phyloP scores from a whole-genome alignment of 2,329 filamentous ascomycete genomes.

The Trichoderma afroharzianum region DNA sequence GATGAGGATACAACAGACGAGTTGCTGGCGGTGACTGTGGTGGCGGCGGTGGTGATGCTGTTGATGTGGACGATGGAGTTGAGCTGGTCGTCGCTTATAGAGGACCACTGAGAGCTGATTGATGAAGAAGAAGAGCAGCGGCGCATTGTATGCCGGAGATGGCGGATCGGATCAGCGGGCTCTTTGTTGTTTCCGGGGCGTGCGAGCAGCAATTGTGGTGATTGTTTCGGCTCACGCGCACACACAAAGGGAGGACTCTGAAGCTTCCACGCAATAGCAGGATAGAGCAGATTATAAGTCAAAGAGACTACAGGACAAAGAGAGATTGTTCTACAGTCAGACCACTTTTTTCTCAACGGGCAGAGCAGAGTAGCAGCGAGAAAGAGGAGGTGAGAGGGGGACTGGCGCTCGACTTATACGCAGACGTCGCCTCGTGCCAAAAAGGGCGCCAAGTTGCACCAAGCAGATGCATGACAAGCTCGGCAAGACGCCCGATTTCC shows the following conservation, averaged over 20 bases:
- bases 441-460: constrained; percentile 5
- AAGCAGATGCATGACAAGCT: constrained; percentile 8
- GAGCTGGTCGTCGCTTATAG: constrained; percentile 15
- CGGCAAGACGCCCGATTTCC: constrained; percentile 11
- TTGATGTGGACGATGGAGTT: not conserved
- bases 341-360: not conserved
- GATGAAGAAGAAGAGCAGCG: constrained; percentile 22
- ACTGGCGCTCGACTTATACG: constrained; percentile 10
- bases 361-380: not conserved
- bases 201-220: not conserved
- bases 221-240: not conserved
- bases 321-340: not conserved
- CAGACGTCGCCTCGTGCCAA: not conserved
- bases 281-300: not conserved
- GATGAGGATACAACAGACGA: not conserved
- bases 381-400: not conserved
- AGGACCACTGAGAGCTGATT: constrained; percentile 21
- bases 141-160: not conserved
- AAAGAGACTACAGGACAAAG: not conserved
- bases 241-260: not conserved
- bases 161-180: not conserved
- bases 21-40: not conserved
- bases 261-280: not conserved
- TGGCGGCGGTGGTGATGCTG: constrained; percentile 2
- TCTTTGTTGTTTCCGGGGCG: not conserved